Evolutionary conservation across 495 filamentous ascomycete species (phyloP).

Genomic region (Aspergillus hancockii): DNA sequence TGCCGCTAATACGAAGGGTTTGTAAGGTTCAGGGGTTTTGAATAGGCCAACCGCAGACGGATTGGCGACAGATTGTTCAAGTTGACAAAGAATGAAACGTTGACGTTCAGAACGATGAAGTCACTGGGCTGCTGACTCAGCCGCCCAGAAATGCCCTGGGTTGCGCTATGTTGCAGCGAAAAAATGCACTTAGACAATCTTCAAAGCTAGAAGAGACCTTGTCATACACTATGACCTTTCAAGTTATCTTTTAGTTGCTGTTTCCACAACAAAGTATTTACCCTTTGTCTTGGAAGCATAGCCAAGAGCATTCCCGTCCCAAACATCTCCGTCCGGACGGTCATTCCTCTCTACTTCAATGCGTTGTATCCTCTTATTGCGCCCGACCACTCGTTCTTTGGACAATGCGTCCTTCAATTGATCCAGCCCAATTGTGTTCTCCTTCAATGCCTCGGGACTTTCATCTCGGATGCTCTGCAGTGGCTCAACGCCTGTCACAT

Average conservation of each 20-base stretch:
- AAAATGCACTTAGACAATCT: background rate
- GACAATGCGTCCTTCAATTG: conserved; percentile 52
- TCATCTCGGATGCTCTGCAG: conserved; percentile 82
- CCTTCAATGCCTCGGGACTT: conserved; percentile 53
- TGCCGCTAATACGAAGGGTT: background rate
- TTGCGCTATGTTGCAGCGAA: conserved; percentile 1
- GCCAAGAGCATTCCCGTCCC: conserved; percentile 69
- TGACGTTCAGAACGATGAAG: conserved; percentile 14
- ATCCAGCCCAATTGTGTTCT: conserved; percentile 54
- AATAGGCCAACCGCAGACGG: background rate
- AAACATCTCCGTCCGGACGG: conserved; percentile 39
- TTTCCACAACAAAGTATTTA: conserved; percentile 80
- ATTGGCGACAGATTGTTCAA: background rate
- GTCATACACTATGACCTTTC: background rate
- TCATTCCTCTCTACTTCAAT: conserved; percentile 29
- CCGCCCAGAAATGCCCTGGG: background rate
- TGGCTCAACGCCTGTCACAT: conserved; percentile 71
- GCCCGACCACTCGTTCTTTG: conserved; percentile 56
- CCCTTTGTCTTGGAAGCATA: conserved; percentile 66
- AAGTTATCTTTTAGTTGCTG: conserved; percentile 15
- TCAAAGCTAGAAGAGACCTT: background rate
- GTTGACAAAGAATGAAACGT: conserved; percentile 9
- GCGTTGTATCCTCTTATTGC: conserved; percentile 46
- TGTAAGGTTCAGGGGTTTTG: background rate
- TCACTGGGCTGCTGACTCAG: conserved; percentile 22